phyloP scores from a whole-genome alignment of 2,329 filamentous ascomycete species.

The Cercospora beticola region DNA sequence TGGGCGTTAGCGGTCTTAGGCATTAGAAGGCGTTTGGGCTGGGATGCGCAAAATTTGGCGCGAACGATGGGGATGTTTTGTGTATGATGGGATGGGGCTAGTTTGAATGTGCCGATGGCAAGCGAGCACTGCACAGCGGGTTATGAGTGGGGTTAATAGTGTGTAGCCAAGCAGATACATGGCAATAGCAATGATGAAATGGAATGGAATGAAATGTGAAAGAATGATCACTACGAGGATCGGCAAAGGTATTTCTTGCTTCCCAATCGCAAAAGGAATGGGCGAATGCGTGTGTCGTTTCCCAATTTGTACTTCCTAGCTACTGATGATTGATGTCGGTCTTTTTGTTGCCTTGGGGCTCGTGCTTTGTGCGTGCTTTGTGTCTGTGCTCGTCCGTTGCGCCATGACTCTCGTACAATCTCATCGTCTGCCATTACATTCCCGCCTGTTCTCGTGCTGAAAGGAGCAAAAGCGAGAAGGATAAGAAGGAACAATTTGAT shows the following conservation, averaged over 20 bases:
- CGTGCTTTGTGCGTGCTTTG: background rate
- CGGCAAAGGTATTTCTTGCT: background rate
- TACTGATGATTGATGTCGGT: background rate
- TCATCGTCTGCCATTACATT: background rate
- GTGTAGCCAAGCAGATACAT: background rate
- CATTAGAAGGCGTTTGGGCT: conserved; percentile 21
- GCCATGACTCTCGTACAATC: background rate
- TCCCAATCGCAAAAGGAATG: background rate
- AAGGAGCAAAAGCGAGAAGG: background rate
- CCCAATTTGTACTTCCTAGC: background rate
- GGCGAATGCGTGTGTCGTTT: background rate
- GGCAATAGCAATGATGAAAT: background rate
- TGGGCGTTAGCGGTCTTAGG: conserved; percentile 3
- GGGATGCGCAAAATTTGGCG: background rate
- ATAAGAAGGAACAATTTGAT: background rate
- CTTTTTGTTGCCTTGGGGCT: background rate
- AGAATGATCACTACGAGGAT: background rate
- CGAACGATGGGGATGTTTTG: background rate
- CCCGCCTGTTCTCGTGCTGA: background rate
- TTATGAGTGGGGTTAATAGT: background rate
- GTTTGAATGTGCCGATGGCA: conserved; percentile 4
- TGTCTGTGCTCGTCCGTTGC: background rate
- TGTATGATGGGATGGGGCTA: background rate
- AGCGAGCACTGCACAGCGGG: background rate
- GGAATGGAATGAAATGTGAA: background rate